Conservation (phyloP, 2,329 filamentous ascomycete species). For the Pleoardoris graminearum region DNA sequence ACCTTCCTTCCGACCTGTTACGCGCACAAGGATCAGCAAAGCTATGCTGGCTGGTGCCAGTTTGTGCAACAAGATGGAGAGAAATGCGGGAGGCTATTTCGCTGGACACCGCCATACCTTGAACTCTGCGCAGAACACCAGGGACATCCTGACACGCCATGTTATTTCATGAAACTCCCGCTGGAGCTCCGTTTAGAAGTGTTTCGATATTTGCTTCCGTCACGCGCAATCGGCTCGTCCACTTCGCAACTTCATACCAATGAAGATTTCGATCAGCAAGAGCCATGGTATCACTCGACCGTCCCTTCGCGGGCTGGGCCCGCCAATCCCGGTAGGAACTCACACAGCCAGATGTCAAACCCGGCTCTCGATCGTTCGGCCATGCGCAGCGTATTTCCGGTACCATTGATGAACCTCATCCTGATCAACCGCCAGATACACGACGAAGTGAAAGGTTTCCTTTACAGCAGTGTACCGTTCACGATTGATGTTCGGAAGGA, state of each 20-base stretch:
- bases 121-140: slow-evolving; percentile 35
- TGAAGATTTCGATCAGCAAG: slow-evolving; percentile 1
- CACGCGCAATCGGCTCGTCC: slow-evolving; percentile 31
- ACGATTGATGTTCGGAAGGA: slow-evolving; percentile 37
- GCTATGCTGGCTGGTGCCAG: slow-evolving; percentile 33
- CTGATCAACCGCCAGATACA: slow-evolving; percentile 34
- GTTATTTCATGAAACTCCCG: slow-evolving; percentile 37
- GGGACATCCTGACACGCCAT: slow-evolving; percentile 32
- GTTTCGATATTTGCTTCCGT: slow-evolving; percentile 36
- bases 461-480: slow-evolving; percentile 37
- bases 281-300: slow-evolving; percentile 1
- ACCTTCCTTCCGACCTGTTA: slow-evolving; percentile 35
- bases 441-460: slow-evolving; percentile 32
- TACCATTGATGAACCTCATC: slow-evolving; percentile 25
- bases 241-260: slow-evolving; percentile 15
- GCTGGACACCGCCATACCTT: slow-evolving; percentile 35
- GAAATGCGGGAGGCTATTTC: slow-evolving; percentile 31
- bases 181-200: slow-evolving; percentile 38
- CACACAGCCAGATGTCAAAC: neutral
- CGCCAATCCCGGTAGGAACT: neutral
- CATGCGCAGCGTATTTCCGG: slow-evolving; percentile 18
- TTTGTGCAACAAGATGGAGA: slow-evolving; percentile 21
- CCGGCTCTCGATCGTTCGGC: slow-evolving; percentile 1
- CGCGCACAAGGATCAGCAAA: slow-evolving; percentile 33
- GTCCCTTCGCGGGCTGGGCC: neutral